Evolutionary conservation across 352 stramenopile species (phyloP).

Genomic region (Phytophthora vignae): DNA sequence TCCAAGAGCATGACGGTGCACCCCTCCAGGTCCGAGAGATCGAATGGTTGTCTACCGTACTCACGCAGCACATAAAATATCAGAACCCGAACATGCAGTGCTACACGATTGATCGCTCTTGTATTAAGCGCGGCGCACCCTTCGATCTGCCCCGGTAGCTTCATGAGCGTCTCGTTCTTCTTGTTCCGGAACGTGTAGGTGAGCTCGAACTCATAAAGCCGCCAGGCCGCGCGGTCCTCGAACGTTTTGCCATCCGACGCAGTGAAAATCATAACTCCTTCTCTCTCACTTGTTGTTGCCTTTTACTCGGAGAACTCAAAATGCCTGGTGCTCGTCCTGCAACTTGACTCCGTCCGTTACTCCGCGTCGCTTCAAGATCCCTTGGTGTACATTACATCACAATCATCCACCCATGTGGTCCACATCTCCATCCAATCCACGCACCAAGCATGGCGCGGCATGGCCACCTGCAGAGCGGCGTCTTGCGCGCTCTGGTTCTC

Average conservation of each 20-base stretch:
- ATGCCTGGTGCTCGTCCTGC: neutral
- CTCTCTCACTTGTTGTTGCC: neutral
- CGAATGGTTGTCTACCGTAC: conserved; percentile 89
- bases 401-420: neutral
- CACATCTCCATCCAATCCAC: conserved; percentile 2
- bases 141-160: conserved; percentile 80
- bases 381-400: conserved; percentile 11
- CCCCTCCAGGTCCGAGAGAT: conserved; percentile 82
- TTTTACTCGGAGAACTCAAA: conserved; percentile 9
- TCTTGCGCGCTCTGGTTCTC: conserved; percentile 21
- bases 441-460: conserved; percentile 19
- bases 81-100: neutral
- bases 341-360: conserved; percentile 28
- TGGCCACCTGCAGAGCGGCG: conserved; percentile 9
- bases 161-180: conserved; percentile 77
- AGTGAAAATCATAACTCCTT: conserved; percentile 54
- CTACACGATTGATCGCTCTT: neutral
- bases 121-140: conserved; percentile 42
- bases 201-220: conserved; percentile 92
- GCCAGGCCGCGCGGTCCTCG: conserved; percentile 80
- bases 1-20: conserved; percentile 90
- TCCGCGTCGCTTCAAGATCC: conserved; percentile 35
- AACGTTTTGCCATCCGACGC: conserved; percentile 92
- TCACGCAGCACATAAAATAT: neutral
- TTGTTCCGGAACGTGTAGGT: conserved; percentile 94